These are phyloP conservation scores for Pisolithus orientalis DNA, from an alignment of 768 basidiomycete species.

Conservation along the genomic window DNA sequence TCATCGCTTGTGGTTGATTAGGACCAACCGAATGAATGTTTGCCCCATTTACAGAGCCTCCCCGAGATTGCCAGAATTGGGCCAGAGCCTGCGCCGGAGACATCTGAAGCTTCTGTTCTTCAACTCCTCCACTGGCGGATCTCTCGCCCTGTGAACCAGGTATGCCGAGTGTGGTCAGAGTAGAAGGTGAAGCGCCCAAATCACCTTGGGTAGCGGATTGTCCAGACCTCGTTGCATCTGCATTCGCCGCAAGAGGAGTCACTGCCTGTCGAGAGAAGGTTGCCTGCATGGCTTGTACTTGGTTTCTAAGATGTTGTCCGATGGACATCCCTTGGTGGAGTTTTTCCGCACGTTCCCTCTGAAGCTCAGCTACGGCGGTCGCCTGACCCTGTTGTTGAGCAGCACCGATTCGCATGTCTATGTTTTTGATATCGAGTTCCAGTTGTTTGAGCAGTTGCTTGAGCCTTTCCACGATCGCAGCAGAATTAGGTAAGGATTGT, in stretches of 20 bases:
- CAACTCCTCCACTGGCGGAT: background rate
- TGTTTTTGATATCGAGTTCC: background rate
- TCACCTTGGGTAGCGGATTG: background rate
- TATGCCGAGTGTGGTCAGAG: constrained; percentile 2
- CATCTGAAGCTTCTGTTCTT: constrained; percentile 15
- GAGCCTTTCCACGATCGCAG: constrained; percentile 19
- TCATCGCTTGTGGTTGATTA: constrained; percentile 6
- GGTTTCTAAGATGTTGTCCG: constrained; percentile 7
- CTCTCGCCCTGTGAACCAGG: constrained; percentile 5
- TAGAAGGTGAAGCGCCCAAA: constrained; percentile 1
- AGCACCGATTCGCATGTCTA: constrained; percentile 12
- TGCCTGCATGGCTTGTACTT: constrained; percentile 8
- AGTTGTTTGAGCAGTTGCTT: constrained; percentile 10
- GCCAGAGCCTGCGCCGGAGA: constrained; percentile 21
- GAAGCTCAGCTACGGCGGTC: constrained; percentile 8
- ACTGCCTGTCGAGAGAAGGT: background rate
- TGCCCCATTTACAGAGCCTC: constrained; percentile 9
- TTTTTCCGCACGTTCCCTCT: constrained; percentile 7
- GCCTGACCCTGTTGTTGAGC: constrained; percentile 15
- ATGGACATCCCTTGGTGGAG: constrained; percentile 5
- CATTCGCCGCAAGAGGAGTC: background rate
- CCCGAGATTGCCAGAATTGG: constrained; percentile 25
- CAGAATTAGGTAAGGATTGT: constrained; percentile 1
- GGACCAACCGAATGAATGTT: constrained; percentile 11
- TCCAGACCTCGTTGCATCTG: background rate